These are phyloP conservation scores for Fagus crenata DNA, from an alignment of 306 rosid species.

Conservation along the genomic window DNA sequence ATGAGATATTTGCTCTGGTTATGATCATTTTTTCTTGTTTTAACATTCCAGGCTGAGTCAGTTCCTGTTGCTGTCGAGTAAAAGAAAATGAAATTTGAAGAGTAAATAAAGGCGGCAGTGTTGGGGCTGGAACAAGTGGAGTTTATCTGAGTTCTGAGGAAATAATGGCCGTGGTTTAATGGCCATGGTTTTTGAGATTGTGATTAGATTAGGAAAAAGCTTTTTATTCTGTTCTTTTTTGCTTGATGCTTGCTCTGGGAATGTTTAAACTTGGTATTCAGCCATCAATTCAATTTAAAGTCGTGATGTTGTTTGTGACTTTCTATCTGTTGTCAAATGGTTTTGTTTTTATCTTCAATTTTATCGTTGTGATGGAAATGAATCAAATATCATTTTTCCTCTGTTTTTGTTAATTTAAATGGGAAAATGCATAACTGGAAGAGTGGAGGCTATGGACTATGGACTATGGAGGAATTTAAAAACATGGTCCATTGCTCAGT, in stretches of 20 bases:
- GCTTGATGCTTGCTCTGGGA: conserved; percentile 33
- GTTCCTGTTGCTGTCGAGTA: conserved; percentile 68
- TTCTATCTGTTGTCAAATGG: not conserved
- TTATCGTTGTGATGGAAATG: not conserved
- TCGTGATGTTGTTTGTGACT: conserved; percentile 27
- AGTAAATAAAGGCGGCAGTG: conserved; percentile 45
- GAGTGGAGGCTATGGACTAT: too few relatives aligned
- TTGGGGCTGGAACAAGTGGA: conserved; percentile 39
- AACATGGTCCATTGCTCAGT: too few relatives aligned
- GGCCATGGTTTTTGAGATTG: conserved; percentile 37
- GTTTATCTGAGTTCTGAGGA: conserved; percentile 34
- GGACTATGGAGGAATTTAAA: too few relatives aligned
- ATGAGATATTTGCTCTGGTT: not conserved
- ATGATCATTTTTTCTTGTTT: conserved; percentile 2
- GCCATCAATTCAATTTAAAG: conserved; percentile 55
- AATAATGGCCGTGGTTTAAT: too few relatives aligned
- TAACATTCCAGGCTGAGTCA: conserved; percentile 58
- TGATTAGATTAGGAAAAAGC: conserved; percentile 31
- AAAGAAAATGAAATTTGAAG: conserved; percentile 41
- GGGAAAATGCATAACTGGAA: too few relatives aligned
- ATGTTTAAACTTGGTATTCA: conserved; percentile 36
- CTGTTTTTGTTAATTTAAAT: too few relatives aligned
- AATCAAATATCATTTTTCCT: not conserved
- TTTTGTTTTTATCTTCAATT: not conserved
- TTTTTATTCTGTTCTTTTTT: not conserved